Percentiles rank a stretch among this genome's conserved stretches.
phyloP scores from a whole-genome alignment of 352 stramenopile species.

The Pythium scleroteichum region DNA sequence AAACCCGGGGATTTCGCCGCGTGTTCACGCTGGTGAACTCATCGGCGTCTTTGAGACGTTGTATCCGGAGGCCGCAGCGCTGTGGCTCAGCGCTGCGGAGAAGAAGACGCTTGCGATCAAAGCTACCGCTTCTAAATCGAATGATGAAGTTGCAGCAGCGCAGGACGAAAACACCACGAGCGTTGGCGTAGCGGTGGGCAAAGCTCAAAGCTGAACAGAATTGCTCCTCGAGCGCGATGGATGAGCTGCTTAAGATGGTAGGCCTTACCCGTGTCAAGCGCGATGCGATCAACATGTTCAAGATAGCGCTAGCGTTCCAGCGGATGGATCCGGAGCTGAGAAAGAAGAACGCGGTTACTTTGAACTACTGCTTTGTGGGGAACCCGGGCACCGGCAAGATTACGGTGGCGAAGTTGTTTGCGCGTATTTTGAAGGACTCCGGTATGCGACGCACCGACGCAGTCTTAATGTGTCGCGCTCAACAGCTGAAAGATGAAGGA shows the following conservation, averaged over 20 bases:
- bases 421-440: slow-evolving; percentile 77
- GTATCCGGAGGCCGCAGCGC: slow-evolving; percentile 47
- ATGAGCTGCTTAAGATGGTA: slow-evolving; percentile 79
- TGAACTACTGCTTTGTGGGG: slow-evolving; percentile 80
- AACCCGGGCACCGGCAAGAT: slow-evolving; percentile 81
- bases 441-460: slow-evolving; percentile 48
- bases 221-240: slow-evolving; percentile 70
- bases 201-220: slow-evolving; percentile 50
- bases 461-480: slow-evolving; percentile 49
- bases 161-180: slow-evolving; percentile 13
- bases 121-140: slow-evolving; percentile 3
- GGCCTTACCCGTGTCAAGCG: slow-evolving; percentile 85
- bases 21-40: slow-evolving; percentile 35
- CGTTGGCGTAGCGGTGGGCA: slow-evolving; percentile 59
- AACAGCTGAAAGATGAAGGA: slow-evolving; percentile 76
- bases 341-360: slow-evolving; percentile 68
- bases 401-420: slow-evolving; percentile 82
- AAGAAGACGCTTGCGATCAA: slow-evolving; percentile 7
- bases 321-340: slow-evolving; percentile 49
- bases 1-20: background rate
- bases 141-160: background rate
- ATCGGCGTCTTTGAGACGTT: slow-evolving; percentile 49
- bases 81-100: slow-evolving; percentile 48
- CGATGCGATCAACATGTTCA: slow-evolving; percentile 72
- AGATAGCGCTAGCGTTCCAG: slow-evolving; percentile 62